Percentiles rank a stretch among this genome's conserved stretches.
Conservation (phyloP, 805 yeast genomes). For the Zygoascus bituminiphila region DNA sequence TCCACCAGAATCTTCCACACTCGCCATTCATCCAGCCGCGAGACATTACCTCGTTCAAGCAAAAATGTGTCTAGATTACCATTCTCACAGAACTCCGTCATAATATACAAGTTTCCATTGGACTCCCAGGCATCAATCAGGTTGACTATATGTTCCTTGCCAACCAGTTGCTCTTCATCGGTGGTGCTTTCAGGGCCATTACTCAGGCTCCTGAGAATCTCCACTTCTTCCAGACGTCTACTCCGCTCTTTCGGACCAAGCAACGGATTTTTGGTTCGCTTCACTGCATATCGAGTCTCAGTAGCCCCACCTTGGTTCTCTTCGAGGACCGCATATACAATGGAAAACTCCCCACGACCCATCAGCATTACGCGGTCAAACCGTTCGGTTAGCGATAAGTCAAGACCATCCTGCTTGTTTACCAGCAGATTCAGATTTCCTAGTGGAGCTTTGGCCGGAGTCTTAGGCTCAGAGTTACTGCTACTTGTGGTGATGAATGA, state of each 20-base stretch:
- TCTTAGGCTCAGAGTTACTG: constrained; percentile 10
- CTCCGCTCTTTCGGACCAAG: constrained; percentile 50
- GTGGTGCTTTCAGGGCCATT: not conserved
- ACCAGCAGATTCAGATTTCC: constrained; percentile 1
- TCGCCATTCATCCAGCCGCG: constrained; percentile 89
- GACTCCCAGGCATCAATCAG: constrained; percentile 79
- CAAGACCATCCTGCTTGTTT: constrained; percentile 12
- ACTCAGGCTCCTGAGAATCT: constrained; percentile 36
- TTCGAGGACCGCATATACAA: constrained; percentile 64
- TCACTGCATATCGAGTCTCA: constrained; percentile 66
- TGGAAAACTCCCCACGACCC: constrained; percentile 85
- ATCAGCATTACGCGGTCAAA: constrained; percentile 62
- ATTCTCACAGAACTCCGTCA: constrained; percentile 93
- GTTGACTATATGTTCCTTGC: constrained; percentile 68
- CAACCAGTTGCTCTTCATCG: constrained; percentile 36
- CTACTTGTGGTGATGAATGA: not conserved
- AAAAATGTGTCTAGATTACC: constrained; percentile 81
- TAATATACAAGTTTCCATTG: constrained; percentile 67
- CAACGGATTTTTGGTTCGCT: constrained; percentile 66
- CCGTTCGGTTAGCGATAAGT: constrained; percentile 33
- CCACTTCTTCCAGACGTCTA: constrained; percentile 67
- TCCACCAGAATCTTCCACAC: constrained; percentile 95
- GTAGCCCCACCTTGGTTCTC: constrained; percentile 5
- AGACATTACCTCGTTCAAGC: constrained; percentile 63
- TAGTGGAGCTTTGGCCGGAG: constrained; percentile 25